phyloP scores from a whole-genome alignment of 148 eudicot genomes.

The Pharnaceum exiguum region DNA sequence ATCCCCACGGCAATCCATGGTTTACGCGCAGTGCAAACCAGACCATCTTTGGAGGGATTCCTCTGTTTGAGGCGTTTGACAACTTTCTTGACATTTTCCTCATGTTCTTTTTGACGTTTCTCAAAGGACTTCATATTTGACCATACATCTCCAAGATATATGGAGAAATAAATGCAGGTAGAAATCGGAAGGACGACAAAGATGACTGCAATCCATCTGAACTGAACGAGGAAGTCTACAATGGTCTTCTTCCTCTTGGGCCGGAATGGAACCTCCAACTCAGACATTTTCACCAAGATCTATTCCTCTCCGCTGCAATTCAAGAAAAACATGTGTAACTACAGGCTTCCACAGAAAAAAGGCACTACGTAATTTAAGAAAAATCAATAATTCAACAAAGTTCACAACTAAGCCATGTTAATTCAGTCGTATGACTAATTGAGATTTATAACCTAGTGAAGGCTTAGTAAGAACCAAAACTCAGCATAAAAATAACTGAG shows the following conservation, averaged over 20 bases:
- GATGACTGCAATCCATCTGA: slow-evolving; percentile 86
- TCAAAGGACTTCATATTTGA: slow-evolving; percentile 73
- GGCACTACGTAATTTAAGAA: too few species aligned
- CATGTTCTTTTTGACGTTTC: slow-evolving; percentile 75
- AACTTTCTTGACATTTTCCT: slow-evolving; percentile 80
- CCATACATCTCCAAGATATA: slow-evolving; percentile 66
- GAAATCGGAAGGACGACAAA: slow-evolving; percentile 86
- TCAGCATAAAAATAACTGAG: too few species aligned
- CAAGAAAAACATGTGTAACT: neutral
- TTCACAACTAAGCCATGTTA: too few species aligned
- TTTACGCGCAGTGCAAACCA: slow-evolving; percentile 84
- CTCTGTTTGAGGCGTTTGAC: slow-evolving; percentile 67
- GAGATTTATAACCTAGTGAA: too few species aligned
- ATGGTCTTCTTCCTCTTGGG: slow-evolving; percentile 79
- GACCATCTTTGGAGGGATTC: slow-evolving; percentile 75
- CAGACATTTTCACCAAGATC: slow-evolving; percentile 37
- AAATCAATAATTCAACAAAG: too few species aligned
- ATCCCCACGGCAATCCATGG: slow-evolving; percentile 93
- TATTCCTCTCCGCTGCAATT: slow-evolving; percentile 23
- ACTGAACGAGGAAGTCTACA: slow-evolving; percentile 79
- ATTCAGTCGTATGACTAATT: too few species aligned
- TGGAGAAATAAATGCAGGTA: slow-evolving; percentile 64
- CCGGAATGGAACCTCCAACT: slow-evolving; percentile 60
- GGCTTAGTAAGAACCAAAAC: too few species aligned
- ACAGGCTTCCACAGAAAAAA: neutral